These are phyloP conservation scores for Thuja plicata DNA, from an alignment of 83 land plant species.

Conservation along the genomic window DNA sequence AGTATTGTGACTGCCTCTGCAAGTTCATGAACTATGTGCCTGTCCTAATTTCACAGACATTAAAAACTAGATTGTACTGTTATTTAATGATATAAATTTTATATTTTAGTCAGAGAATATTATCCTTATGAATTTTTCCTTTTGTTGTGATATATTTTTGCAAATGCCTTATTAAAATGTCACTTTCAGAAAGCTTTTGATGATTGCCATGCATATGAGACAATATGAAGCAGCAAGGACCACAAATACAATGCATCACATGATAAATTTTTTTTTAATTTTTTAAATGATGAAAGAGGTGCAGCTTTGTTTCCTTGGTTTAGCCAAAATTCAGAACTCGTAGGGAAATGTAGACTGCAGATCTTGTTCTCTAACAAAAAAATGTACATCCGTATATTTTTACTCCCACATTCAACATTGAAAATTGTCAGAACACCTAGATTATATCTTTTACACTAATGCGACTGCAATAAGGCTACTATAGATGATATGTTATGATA, in stretches of 20 bases:
- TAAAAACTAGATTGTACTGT: too few relatives aligned
- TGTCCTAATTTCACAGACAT: too few relatives aligned
- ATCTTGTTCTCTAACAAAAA: too few relatives aligned
- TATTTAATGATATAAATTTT: neutral
- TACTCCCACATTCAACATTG: neutral
- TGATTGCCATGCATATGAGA: neutral
- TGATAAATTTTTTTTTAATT: neutral
- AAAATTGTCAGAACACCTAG: too few relatives aligned
- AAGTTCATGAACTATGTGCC: too few relatives aligned
- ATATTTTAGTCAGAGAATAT: neutral
- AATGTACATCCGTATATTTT: neutral
- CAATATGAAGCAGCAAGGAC: neutral
- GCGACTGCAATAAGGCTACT: neutral
- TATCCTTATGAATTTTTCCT: neutral
- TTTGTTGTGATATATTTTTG: neutral
- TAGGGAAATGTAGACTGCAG: neutral
- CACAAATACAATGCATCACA: neutral
- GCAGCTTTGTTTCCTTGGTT: neutral
- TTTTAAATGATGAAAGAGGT: neutral
- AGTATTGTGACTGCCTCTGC: too few relatives aligned
- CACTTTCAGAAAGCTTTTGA: neutral
- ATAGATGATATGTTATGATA: neutral
- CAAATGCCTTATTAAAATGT: neutral
- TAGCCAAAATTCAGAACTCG: neutral
- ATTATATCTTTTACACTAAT: neutral